These are phyloP conservation scores for Trematosphaeria pertusa DNA, from an alignment of 2,329 filamentous ascomycete species.

Conservation along the genomic window DNA sequence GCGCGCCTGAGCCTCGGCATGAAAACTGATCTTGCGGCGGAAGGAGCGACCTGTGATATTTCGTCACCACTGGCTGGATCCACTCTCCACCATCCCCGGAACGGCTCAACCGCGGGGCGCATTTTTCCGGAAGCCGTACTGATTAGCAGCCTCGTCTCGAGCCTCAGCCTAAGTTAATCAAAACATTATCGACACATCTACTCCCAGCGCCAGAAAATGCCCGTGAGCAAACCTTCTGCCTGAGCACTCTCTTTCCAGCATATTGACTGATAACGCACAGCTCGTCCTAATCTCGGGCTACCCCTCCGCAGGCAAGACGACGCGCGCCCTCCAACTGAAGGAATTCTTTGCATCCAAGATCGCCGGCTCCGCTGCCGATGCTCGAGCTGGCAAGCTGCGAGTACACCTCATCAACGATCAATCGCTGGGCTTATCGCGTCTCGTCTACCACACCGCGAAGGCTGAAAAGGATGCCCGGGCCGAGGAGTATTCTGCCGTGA, in stretches of 20 bases:
- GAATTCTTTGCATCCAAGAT: conserved; percentile 68
- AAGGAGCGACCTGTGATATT: conserved; percentile 10
- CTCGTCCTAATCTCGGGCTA: conserved; percentile 69
- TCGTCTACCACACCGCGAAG: conserved; percentile 78
- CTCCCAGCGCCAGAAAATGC: conserved; percentile 22
- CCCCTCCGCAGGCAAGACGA: conserved; percentile 68
- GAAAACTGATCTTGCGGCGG: neutral
- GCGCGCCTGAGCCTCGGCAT: conserved; percentile 15
- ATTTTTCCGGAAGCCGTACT: no score
- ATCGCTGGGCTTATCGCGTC: conserved; percentile 70
- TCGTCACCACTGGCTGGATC: conserved; percentile 14
- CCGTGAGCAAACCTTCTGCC: conserved; percentile 28
- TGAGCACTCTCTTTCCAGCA: no score
- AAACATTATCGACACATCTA: neutral
- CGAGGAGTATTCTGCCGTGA: conserved; percentile 77
- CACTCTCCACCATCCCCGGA: neutral
- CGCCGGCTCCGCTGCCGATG: conserved; percentile 53
- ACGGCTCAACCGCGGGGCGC: no score
- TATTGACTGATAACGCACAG: conserved; percentile 48
- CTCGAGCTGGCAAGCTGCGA: conserved; percentile 62
- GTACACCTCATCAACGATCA: conserved; percentile 79
- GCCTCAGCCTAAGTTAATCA: no score
- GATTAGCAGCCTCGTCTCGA: no score
- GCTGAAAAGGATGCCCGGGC: conserved; percentile 84
- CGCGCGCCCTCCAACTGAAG: conserved; percentile 69